phyloP scores from a whole-genome alignment of 331 rosid genomes.

The Cucumis variabilis region DNA sequence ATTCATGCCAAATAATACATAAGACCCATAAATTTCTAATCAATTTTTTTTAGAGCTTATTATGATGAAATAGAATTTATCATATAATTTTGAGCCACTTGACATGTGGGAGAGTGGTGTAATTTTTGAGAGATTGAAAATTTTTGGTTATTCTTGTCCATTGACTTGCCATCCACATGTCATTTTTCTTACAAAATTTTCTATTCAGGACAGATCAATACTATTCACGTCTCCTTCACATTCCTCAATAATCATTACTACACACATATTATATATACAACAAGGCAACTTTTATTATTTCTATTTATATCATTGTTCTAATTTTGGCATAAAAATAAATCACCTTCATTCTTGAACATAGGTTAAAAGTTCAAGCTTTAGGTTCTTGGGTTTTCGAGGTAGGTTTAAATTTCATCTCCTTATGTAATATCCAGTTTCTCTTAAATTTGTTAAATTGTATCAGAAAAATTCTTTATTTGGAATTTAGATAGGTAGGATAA shows the following conservation, averaged over 20 bases:
- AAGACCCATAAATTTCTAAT: not conserved
- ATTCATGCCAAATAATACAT: not conserved
- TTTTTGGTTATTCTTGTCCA: not conserved
- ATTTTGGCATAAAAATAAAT: not conserved
- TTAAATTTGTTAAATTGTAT: too few relatives aligned
- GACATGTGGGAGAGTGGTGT: conserved; percentile 13
- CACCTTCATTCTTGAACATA: not conserved
- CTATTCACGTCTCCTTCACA: conserved; percentile 16
- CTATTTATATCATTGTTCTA: not conserved
- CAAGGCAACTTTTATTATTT: not conserved
- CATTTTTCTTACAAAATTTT: not conserved
- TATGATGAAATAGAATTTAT: not conserved
- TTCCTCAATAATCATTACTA: not conserved
- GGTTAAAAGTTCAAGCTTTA: too few relatives aligned
- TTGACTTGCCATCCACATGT: conserved; percentile 17
- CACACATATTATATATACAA: not conserved
- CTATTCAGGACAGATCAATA: conserved; percentile 17
- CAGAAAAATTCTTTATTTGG: too few relatives aligned
- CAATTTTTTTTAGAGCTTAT: not conserved
- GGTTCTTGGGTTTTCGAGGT: not conserved
- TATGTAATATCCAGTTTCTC: too few relatives aligned
- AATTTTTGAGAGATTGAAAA: conserved; percentile 1
- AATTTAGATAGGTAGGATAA: too few relatives aligned
- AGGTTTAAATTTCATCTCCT: not conserved
- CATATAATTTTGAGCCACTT: not conserved